phyloP scores from a whole-genome alignment of 169 alveolate species.

The Plasmodium vivax region DNA sequence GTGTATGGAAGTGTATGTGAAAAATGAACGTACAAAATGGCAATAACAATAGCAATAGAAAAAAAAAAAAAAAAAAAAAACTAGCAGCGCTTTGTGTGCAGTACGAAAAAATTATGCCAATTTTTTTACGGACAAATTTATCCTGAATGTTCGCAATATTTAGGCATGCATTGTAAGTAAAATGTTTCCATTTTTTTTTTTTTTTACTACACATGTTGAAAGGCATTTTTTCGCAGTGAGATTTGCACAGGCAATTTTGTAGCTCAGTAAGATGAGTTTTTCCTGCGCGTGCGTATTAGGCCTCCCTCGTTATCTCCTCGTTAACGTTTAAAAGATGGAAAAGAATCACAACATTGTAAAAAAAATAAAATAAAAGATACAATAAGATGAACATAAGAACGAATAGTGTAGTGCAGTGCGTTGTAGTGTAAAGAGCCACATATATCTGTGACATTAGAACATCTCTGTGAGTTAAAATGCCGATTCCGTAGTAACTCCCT shows the following conservation, averaged over 20 bases:
- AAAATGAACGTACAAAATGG: not conserved
- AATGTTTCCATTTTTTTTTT: not conserved
- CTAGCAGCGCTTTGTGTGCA: conserved; percentile 15
- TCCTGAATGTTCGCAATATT: conserved; percentile 6
- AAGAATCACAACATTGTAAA: conserved; percentile 68
- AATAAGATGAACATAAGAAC: not conserved
- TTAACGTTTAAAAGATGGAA: conserved; percentile 31
- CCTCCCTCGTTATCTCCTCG: not conserved
- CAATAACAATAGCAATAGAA: not conserved
- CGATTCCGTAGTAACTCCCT: not conserved
- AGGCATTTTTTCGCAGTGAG: not conserved
- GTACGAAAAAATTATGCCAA: not conserved
- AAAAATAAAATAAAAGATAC: conserved; percentile 6
- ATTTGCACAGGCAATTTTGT: not conserved
- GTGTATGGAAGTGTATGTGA: not conserved
- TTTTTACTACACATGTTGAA: not conserved
- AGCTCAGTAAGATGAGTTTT: not conserved
- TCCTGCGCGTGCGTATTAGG: not conserved
- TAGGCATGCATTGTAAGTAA: not conserved
- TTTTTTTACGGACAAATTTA: not conserved
- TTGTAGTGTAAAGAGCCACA: not conserved
- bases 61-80: not conserved
- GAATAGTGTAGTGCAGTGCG: not conserved
- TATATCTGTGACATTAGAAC: not conserved
- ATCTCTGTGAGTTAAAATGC: not conserved